These are phyloP conservation scores for Cladosporium sp. DNA, from an alignment of 2,329 filamentous ascomycete genomes.

Conservation along the genomic window DNA sequence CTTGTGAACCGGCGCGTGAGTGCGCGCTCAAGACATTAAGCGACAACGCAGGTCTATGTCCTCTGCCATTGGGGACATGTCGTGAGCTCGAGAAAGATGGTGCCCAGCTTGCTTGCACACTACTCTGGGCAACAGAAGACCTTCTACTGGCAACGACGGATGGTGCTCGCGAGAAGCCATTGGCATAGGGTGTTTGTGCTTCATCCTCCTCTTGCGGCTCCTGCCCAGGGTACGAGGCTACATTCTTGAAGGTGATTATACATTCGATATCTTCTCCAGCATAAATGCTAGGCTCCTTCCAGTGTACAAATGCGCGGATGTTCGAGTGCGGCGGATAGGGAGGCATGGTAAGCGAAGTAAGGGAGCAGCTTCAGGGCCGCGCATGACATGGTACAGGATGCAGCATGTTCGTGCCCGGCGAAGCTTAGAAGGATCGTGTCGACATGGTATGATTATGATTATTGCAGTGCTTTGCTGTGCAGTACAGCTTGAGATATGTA, in stretches of 20 bases:
- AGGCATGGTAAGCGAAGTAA: constrained; percentile 10
- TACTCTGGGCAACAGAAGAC: constrained; percentile 9
- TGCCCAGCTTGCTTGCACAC: constrained; percentile 3
- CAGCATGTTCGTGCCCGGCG: constrained; percentile 3
- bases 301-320: constrained; percentile 92
- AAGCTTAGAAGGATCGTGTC: background rate
- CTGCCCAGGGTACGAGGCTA: constrained; percentile 48
- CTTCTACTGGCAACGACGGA: constrained; percentile 9
- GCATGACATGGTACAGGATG: constrained; percentile 10
- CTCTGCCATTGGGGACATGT: constrained; percentile 26
- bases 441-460: background rate
- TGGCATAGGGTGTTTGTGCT: constrained; percentile 24
- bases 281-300: constrained; percentile 91
- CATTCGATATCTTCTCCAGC: constrained; percentile 94
- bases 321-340: constrained; percentile 50
- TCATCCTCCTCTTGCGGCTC: constrained; percentile 26
- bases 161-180: constrained; percentile 25
- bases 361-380: constrained; percentile 10
- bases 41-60: constrained; percentile 66
- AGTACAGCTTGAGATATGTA: background rate
- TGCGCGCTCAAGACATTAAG: constrained; percentile 43
- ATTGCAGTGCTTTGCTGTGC: background rate
- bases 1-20: constrained; percentile 18
- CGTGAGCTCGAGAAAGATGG: constrained; percentile 15
- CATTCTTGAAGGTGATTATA: constrained; percentile 93